Evolutionary conservation across 768 basidiomycete species (phyloP), one percentile per base, ranked within the genome.

Genomic region (Cyclocybe cylindracea): DNA sequence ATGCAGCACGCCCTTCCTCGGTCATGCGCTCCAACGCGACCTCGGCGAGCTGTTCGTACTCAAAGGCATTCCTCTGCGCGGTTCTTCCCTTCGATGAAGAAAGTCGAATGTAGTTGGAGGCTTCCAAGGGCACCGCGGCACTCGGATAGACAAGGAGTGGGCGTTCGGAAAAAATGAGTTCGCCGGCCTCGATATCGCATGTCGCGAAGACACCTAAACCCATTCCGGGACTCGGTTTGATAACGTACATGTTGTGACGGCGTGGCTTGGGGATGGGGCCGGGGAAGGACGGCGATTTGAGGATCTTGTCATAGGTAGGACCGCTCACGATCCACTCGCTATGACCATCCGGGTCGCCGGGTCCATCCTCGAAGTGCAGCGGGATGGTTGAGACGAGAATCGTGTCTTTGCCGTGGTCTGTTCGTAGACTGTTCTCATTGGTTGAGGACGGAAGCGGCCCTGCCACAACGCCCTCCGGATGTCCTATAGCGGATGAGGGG

Each of bases 141-240:
- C 24, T 24, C 8, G 61, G 64, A n/a, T 49, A 42, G 8, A 72
- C 50, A 10, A 72, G 53, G 35, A 74, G 58, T 4, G 73, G 72
- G 7, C 72, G 68, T 46, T 75, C 73, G 13, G 55, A 56, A 8
- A 72, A 50, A 45, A 75, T 67, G 19, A 70, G 51, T 7, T 70
- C 68, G 43, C 67, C 67, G 8, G 50, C 40, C 29, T 54, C 51
- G 38, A 73, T 55, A 31, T 60, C 44, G 19, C 56, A 52, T 7
- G 61, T 65, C 14, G 69, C 67, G 55, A 72, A 59, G 35, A 71
- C 57, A 2, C 69, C 72, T 9, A 50, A 24, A 0, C 73, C 70
- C 56, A 56, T 57, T 10, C 41, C 29, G 24, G 10, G 41, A 34
- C 29, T 35, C 41, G 6, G 44, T 9, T n/a, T 43, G 19, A n/a